phyloP scores from a whole-genome alignment of 345 rosid species.

The Pistacia atlantica region DNA sequence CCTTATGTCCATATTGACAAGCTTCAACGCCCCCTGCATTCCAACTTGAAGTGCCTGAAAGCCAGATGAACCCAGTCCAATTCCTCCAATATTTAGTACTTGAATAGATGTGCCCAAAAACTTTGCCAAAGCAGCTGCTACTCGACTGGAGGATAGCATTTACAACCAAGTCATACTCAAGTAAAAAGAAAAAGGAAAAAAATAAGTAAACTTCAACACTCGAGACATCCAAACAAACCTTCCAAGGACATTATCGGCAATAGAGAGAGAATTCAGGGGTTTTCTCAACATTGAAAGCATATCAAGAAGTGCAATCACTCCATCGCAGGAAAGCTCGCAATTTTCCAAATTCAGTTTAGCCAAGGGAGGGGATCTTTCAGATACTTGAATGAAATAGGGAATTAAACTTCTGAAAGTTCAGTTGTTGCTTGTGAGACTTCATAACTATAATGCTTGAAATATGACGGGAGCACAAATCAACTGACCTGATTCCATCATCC shows the following conservation, averaged over 20 bases:
- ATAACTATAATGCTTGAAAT: conserved; percentile 13
- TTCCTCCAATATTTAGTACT: conserved; percentile 67
- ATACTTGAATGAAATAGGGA: conserved; percentile 58
- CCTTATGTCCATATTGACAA: conserved; percentile 75
- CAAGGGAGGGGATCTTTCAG: conserved; percentile 46
- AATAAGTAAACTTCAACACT: conserved; percentile 14
- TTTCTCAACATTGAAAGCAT: conserved; percentile 47
- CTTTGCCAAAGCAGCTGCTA: conserved; percentile 60
- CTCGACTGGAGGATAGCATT: conserved; percentile 50
- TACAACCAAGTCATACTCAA: conserved; percentile 17
- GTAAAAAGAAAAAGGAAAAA: conserved; percentile 7
- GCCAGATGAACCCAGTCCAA: conserved; percentile 79
- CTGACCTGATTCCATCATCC: conserved; percentile 80
- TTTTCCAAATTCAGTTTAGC: conserved; percentile 62
- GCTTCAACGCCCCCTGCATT: conserved; percentile 40
- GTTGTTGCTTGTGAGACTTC: conserved; percentile 25
- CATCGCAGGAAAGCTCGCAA: conserved; percentile 73
- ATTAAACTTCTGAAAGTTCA: conserved; percentile 65
- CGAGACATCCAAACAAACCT: conserved; percentile 48
- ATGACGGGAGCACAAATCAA: conserved; percentile 18
- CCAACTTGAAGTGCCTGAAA: conserved; percentile 55
- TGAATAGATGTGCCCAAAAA: conserved; percentile 44
- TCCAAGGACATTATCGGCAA: conserved; percentile 82
- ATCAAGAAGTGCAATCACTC: conserved; percentile 60
- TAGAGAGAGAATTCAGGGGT: conserved; percentile 57